These are phyloP conservation scores for Cytidiella melzeri DNA, from an alignment of 768 basidiomycete genomes.

Conservation along the genomic window DNA sequence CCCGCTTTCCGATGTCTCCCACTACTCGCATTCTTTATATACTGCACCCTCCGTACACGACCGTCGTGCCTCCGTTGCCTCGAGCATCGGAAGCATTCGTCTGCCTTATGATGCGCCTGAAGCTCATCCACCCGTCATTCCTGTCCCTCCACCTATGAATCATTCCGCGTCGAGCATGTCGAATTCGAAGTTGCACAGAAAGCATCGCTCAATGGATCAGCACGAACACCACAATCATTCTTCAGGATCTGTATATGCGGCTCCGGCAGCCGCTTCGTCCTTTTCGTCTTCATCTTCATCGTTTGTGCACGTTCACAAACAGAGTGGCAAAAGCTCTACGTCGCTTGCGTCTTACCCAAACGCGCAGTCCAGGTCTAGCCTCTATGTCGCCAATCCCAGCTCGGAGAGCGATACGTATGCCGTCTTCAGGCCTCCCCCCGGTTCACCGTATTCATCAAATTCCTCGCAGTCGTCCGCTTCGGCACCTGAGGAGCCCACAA, in stretches of 20 bases:
- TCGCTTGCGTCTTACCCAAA: not conserved
- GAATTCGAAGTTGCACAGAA: not conserved
- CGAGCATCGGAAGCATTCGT: constrained; percentile 3
- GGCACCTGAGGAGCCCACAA: constrained; percentile 3
- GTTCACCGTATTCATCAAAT: constrained; percentile 1
- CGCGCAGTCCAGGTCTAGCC: constrained; percentile 5
- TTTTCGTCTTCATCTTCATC: constrained; percentile 9
- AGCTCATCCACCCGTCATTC: not conserved
- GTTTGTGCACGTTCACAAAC: not conserved
- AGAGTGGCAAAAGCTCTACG: constrained; percentile 1
- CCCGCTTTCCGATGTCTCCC: constrained; percentile 4
- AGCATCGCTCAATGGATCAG: not conserved
- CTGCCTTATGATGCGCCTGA: constrained; percentile 11
- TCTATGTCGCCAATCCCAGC: constrained; percentile 3
- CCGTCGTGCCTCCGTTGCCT: constrained; percentile 4
- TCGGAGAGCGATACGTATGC: constrained; percentile 3
- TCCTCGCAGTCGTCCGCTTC: constrained; percentile 3
- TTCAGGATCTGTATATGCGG: not conserved
- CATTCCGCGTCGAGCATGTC: constrained; percentile 1
- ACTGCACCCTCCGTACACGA: not conserved
- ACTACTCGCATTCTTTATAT: constrained; percentile 2
- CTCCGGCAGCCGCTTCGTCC: not conserved
- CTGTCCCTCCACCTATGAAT: constrained; percentile 2
- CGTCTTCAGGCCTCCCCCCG: constrained; percentile 3
- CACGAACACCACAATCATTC: not conserved